Evolutionary conservation across 1,284 basidiomycete species (phyloP).

Genomic region (Farysia itapuensis): DNA sequence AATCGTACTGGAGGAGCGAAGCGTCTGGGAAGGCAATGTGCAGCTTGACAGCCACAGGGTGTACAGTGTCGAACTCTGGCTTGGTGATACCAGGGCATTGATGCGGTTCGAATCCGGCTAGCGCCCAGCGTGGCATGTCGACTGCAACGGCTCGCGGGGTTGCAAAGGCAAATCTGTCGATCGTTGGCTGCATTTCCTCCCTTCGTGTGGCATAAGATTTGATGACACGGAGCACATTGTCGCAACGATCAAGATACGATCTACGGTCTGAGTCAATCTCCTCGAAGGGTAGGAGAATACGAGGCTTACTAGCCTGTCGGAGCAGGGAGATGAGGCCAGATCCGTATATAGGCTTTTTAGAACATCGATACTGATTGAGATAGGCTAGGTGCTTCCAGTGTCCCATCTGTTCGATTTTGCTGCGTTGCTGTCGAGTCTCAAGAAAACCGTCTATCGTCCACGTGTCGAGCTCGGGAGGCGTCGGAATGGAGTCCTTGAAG

Average conservation of each 20-base stretch:
- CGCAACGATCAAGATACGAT: conserved; percentile 67
- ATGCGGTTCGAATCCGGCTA: conserved; percentile 62
- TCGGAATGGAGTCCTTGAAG: conserved; percentile 60
- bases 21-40: conserved; percentile 93
- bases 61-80: conserved; percentile 65
- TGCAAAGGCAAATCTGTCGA: conserved; percentile 79
- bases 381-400: conserved; percentile 74
- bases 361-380: conserved; percentile 76
- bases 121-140: conserved; percentile 70
- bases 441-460: conserved; percentile 76
- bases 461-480: conserved; percentile 66
- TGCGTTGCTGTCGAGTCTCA: conserved; percentile 67
- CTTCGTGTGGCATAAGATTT: conserved; percentile 70
- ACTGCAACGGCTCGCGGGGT: conserved; percentile 78
- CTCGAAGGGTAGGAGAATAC: conserved; percentile 16
- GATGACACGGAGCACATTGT: conserved; percentile 60
- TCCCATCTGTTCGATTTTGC: conserved; percentile 66
- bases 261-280: conserved; percentile 59
- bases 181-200: conserved; percentile 65
- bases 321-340: conserved; percentile 27
- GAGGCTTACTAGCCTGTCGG: conserved; percentile 7
- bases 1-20: conserved; percentile 89
- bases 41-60: conserved; percentile 75
- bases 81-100: conserved; percentile 14
- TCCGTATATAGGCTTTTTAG: conserved; percentile 68